Conservation (phyloP, 345 rosid species). For the Eucalyptus pauciflora region DNA sequence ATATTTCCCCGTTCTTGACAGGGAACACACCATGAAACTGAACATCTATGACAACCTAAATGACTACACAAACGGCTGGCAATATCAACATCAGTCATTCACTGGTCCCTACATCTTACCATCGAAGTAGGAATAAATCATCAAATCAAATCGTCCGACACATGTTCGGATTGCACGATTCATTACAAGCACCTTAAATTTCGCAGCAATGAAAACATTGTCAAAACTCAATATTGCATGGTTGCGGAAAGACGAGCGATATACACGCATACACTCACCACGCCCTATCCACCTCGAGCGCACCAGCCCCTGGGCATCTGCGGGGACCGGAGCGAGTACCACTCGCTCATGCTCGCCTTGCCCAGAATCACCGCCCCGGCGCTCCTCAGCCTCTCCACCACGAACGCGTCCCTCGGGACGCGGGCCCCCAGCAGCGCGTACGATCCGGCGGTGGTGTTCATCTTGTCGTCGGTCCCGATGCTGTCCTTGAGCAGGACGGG, state of each 20-base stretch:
- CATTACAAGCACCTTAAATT: neutral
- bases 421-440: constrained; percentile 20
- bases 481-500: constrained; percentile 34
- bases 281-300: constrained; percentile 19
- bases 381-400: constrained; percentile 16
- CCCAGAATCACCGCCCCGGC: constrained; percentile 31
- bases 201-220: neutral
- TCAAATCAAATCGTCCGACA: neutral
- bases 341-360: constrained; percentile 18
- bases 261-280: neutral
- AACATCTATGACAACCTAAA: neutral
- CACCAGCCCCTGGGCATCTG: constrained; percentile 21
- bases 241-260: neutral
- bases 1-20: neutral
- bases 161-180: neutral
- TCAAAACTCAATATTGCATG: neutral
- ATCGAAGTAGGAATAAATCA: neutral
- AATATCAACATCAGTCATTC: neutral
- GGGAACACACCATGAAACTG: neutral
- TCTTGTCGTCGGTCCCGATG: constrained; percentile 7
- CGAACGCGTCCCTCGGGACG: constrained; percentile 18
- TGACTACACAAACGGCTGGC: neutral
- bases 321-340: constrained; percentile 5
- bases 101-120: neutral
- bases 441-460: constrained; percentile 21